Evolutionary conservation across 306 rosid species (phyloP), one percentile per base, ranked within the genome.

Genomic region (Lathyrus tuberosus): DNA sequence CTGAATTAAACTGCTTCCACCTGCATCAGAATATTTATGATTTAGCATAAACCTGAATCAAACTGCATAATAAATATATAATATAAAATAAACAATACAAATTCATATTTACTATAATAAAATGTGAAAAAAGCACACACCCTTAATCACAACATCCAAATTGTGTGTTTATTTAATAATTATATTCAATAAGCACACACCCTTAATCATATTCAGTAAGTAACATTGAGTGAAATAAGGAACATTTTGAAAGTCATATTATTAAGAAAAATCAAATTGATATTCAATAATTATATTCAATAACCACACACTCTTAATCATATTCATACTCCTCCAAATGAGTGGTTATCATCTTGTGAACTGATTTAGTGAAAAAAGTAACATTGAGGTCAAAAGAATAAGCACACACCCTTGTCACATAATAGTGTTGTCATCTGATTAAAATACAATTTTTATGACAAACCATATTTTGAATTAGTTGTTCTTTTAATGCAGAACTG

Each of bases 91-190:
- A 41, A 40, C 60, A 18, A 31, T 54, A 18, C 40, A 40, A 65
- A 76, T 68, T 75, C 69, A 69, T 69, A 42, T 68, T 15, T 79
- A 94, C 98, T 97, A 94, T 88, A 79, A 94, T 85, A 65, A 94
- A 80, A 62, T 80, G 75, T 5, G 97, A 90, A n/a, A n/a, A n/a
- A n/a, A n/a, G n/a, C n/a, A n/a, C n/a, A n/a, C n/a, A n/a, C n/a
- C n/a, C n/a, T n/a, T n/a, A n/a, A n/a, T n/a, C n/a, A n/a, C n/a
- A n/a, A n/a, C n/a, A n/a, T n/a, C n/a, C n/a, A n/a, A n/a, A n/a
- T n/a, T n/a, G n/a, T n/a, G n/a, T n/a, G n/a, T n/a, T n/a, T n/a
- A n/a, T n/a, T n/a, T n/a, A n/a, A n/a, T n/a, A n/a, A n/a, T n/a
- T n/a, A n/a, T n/a, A n/a, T n/a, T n/a, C n/a, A n/a, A n/a, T n/a